phyloP scores from a whole-genome alignment of 2,329 filamentous ascomycete species.

The Claviceps sp. region DNA sequence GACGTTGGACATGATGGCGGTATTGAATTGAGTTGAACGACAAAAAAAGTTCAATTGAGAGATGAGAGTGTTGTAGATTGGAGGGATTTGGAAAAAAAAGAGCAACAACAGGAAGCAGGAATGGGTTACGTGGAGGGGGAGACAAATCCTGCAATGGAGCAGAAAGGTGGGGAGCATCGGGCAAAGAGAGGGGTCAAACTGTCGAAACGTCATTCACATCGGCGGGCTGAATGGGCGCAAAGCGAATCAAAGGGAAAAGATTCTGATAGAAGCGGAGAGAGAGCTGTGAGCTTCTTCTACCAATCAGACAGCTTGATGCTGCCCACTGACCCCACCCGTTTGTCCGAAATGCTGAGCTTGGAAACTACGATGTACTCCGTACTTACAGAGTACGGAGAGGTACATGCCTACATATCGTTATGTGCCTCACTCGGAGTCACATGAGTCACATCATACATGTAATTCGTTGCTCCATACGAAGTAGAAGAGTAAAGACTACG shows the following conservation, averaged over 20 bases:
- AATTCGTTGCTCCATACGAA: too few relatives aligned
- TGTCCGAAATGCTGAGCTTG: neutral
- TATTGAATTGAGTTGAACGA: neutral
- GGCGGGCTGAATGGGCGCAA: neutral
- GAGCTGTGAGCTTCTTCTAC: neutral
- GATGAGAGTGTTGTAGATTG: neutral
- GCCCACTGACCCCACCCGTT: neutral
- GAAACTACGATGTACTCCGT: too few relatives aligned
- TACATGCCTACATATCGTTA: too few relatives aligned
- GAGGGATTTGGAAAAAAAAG: neutral
- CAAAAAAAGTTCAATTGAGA: neutral
- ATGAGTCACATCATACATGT: too few relatives aligned
- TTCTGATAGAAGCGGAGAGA: neutral
- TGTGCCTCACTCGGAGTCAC: too few relatives aligned
- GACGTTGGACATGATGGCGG: constrained; percentile 5
- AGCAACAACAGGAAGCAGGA: neutral
- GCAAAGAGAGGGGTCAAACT: constrained; percentile 3
- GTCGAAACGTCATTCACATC: constrained; percentile 6
- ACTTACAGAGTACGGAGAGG: too few relatives aligned
- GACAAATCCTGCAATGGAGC: neutral
- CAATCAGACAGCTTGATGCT: constrained; percentile 1
- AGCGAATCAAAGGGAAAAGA: neutral
- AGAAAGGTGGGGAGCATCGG: neutral
- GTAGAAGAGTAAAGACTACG: too few relatives aligned
- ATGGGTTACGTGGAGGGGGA: neutral